A percentile compares a stretch with the other conserved stretches of the same genome.
phyloP scores from a whole-genome alignment of 495 filamentous ascomycete species.

The Venustampulla echinocandica region DNA sequence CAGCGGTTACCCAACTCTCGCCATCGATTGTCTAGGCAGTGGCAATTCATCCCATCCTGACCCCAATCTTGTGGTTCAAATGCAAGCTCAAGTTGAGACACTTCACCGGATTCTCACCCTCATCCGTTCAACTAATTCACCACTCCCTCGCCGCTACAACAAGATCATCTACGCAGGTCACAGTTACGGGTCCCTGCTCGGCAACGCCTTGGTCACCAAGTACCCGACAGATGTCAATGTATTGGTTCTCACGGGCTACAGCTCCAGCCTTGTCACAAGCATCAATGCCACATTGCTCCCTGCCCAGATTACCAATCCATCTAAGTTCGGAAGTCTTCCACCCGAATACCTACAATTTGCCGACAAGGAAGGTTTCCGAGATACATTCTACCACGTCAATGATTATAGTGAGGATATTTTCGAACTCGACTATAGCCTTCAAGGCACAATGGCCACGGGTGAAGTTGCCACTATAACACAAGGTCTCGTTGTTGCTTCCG shows the following conservation, averaged over 20 bases:
- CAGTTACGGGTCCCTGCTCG: constrained; percentile 40
- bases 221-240: constrained; percentile 47
- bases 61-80: constrained; percentile 45
- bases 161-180: constrained; percentile 45
- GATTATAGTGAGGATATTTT: not conserved
- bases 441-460: constrained; percentile 7
- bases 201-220: constrained; percentile 34
- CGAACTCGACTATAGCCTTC: constrained; percentile 1
- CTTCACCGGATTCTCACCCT: constrained; percentile 17
- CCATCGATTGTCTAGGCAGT: constrained; percentile 41
- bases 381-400: constrained; percentile 36
- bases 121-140: not conserved
- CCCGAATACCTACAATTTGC: constrained; percentile 19
- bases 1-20: constrained; percentile 22
- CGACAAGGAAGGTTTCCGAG: constrained; percentile 3
- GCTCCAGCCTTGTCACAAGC: not conserved
- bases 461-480: constrained; percentile 31
- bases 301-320: constrained; percentile 18
- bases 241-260: constrained; percentile 50
- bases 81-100: constrained; percentile 33
- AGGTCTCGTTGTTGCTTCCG: not conserved
- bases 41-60: constrained; percentile 47
- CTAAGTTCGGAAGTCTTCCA: not conserved
- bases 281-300: constrained; percentile 27
- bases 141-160: constrained; percentile 5